A percentile compares a stretch with the other conserved stretches of the same genome.
These are phyloP conservation scores for Fusarium transvaalense DNA, from an alignment of 2,329 filamentous ascomycete genomes.

Conservation along the genomic window DNA sequence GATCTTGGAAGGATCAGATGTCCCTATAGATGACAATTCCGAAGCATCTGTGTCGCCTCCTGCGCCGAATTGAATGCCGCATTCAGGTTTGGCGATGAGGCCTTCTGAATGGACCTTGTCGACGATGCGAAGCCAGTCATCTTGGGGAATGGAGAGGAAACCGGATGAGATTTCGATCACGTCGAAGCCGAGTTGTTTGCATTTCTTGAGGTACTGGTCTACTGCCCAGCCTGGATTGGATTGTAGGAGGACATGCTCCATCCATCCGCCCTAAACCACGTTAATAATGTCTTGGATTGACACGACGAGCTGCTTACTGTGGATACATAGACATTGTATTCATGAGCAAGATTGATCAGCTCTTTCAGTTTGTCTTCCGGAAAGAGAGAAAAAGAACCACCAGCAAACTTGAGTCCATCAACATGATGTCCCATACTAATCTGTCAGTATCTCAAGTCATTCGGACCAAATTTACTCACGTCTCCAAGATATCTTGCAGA, in stretches of 20 bases:
- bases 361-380: conserved; percentile 6
- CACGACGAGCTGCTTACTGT: neutral
- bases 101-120: conserved; percentile 60
- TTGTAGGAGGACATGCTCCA: conserved; percentile 22
- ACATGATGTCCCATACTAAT: conserved; percentile 63
- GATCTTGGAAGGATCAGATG: neutral
- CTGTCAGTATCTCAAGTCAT: no score
- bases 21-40: conserved; percentile 52
- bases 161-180: conserved; percentile 66
- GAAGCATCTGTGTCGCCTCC: conserved; percentile 64
- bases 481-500: no score
- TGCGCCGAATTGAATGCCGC: conserved; percentile 69
- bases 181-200: conserved; percentile 66
- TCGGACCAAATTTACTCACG: no score
- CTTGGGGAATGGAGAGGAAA: conserved; percentile 65
- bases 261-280: conserved; percentile 10
- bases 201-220: conserved; percentile 65
- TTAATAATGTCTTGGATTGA: accelerated
- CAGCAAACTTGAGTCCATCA: conserved; percentile 68
- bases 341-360: conserved; percentile 19
- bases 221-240: conserved; percentile 58
- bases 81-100: conserved; percentile 65
- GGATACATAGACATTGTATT: conserved; percentile 28
- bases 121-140: conserved; percentile 66
- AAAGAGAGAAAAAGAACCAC: conserved; percentile 49